These are phyloP conservation scores for Globisporangium nodosum DNA, from an alignment of 352 stramenopile genomes.

Conservation along the genomic window DNA sequence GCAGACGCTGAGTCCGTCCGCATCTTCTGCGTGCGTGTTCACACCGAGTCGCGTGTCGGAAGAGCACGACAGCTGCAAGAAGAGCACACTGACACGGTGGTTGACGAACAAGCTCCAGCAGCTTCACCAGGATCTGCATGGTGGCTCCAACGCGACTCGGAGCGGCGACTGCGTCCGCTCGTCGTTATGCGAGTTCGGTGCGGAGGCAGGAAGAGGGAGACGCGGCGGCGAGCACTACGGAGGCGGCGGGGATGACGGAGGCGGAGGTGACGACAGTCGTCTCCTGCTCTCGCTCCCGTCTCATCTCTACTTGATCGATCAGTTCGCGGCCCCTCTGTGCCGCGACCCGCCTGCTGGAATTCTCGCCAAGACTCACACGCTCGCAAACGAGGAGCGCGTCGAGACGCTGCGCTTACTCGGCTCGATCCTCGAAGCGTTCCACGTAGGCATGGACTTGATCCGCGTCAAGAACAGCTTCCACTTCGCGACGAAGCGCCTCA, in stretches of 20 bases:
- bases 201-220: not conserved
- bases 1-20: not conserved
- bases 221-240: not conserved
- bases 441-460: constrained; percentile 17
- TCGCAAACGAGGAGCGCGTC: constrained; percentile 17
- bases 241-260: not conserved
- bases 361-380: not conserved
- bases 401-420: constrained; percentile 15
- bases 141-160: constrained; percentile 1
- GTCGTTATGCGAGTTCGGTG: not conserved
- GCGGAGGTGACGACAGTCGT: constrained; percentile 6
- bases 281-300: constrained; percentile 30
- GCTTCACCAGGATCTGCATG: constrained; percentile 30
- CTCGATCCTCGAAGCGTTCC: constrained; percentile 20
- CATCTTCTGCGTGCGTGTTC: constrained; percentile 19
- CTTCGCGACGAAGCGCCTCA: constrained; percentile 13
- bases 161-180: not conserved
- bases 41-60: constrained; percentile 1
- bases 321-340: constrained; percentile 14
- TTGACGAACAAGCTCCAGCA: constrained; percentile 30
- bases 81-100: constrained; percentile 25
- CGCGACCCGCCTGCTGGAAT: constrained; percentile 7
- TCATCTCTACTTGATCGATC: constrained; percentile 15
- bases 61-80: constrained; percentile 14
- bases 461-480: constrained; percentile 20